Base-by-base conservation (phyloP, 257 asterid species). In the Coffea canephora region DNA sequence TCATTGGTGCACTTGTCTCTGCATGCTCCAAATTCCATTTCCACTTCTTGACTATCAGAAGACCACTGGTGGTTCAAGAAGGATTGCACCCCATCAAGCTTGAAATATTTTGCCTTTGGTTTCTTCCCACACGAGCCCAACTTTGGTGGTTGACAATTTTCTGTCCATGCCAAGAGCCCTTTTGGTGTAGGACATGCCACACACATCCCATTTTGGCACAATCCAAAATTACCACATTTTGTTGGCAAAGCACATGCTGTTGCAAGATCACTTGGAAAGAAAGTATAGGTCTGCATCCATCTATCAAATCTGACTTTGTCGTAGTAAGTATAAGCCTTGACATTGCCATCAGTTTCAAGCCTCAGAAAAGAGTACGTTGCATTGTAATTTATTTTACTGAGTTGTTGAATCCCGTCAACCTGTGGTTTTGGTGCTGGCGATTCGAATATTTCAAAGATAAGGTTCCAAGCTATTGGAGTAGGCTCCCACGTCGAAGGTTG, bases 161-260 rank as follows among this genome's bases (percentile, higher is more conserved):
- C 75, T 18, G 62, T 77, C 84, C 81, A 82, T 7, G 79, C 84
- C 9, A 82, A 18, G 41, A 82, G 46, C n/a, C 84, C 84, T 65
- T 82, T 82, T 16, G 78, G 84, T 23, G 16, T 77, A 0, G 84
- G 84, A 62, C 84, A 82, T 0, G 77, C 84, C 18, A 82, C 78
- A 21, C 84, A 82, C 84, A 82, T 82, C 4, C 84, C 81, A 11
- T 36, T 49, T 7, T 77, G 69, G 39, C 84, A 82, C 46, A 82
- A 55, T 5, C 84, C 84, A 5, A 3, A 82, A 4, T 74, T 34
- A 0, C 81, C 84, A 66, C 84, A 82, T 76, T 77, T 82, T 8
- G 78, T n/a, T 6, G 84, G 84, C 75, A 52, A 36, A 12, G 75
- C 79, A 14, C 84, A 82, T 50, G 71, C 81, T 50, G 78, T 82